Evolutionary conservation across 352 stramenopile genomes (phyloP).

Genomic region (Blastocystis sp.): DNA sequence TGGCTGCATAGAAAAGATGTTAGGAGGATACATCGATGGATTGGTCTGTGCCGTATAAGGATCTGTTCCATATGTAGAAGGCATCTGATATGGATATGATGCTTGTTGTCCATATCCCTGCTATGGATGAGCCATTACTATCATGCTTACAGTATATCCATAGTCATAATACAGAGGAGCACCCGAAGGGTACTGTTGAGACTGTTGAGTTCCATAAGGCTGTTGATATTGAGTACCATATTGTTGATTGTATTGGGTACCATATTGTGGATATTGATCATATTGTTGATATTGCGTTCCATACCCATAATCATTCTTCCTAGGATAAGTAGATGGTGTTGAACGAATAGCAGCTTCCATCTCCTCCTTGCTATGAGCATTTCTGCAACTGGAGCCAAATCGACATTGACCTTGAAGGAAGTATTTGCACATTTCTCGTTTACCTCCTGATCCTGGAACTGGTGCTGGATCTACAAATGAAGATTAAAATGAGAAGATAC

Average conservation of each 20-base stretch:
- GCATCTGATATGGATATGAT: not conserved
- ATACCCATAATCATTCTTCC: not conserved
- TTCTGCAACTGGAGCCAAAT: not conserved
- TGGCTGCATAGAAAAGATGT: not conserved
- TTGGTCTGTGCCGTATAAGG: not conserved
- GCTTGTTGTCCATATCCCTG: not conserved
- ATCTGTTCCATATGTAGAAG: not conserved
- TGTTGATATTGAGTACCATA: not conserved
- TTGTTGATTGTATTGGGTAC: slow-evolving; percentile 5
- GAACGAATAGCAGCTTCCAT: not conserved
- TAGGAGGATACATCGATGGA: not conserved
- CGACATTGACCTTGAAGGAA: slow-evolving; percentile 8
- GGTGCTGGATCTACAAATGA: not conserved
- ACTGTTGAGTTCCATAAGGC: not conserved
- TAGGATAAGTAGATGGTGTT: not conserved
- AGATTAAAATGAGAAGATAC: not conserved
- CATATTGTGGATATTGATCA: not conserved
- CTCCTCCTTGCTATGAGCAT: slow-evolving; percentile 7
- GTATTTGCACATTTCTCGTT: slow-evolving; percentile 3
- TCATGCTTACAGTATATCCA: not conserved
- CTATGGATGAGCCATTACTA: too few relatives aligned
- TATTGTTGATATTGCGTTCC: not conserved
- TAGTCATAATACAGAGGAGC: not conserved
- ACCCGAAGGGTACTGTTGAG: not conserved
- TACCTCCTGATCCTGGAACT: not conserved